Percentiles rank a stretch among this genome's conserved stretches.
Conservation (phyloP, 2,329 filamentous ascomycete species). For the Pseudofabraea citricarpa region DNA sequence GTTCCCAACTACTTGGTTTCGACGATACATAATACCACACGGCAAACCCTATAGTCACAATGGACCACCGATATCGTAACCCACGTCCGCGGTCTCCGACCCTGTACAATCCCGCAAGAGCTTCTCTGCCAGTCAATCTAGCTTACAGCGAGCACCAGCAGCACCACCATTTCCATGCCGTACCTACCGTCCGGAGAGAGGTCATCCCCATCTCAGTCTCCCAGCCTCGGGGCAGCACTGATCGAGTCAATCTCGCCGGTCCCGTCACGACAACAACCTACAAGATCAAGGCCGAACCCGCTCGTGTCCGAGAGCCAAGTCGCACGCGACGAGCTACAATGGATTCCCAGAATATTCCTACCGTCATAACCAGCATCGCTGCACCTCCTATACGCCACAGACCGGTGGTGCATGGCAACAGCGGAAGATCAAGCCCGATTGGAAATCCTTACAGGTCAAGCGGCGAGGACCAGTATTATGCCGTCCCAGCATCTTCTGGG, state of each 20-base stretch:
- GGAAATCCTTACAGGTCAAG: slow-evolving; percentile 48
- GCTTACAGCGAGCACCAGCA: slow-evolving; percentile 42
- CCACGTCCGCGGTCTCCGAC: slow-evolving; percentile 39
- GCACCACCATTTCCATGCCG: slow-evolving; percentile 48
- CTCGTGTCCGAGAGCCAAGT: slow-evolving; percentile 43
- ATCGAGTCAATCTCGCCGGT: slow-evolving; percentile 19
- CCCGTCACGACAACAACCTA: slow-evolving; percentile 50
- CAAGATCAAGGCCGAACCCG: slow-evolving; percentile 48
- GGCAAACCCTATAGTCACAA: slow-evolving; percentile 26
- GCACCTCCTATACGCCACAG: slow-evolving; percentile 37
- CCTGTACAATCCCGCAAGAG: slow-evolving; percentile 44
- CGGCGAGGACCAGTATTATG: slow-evolving; percentile 46
- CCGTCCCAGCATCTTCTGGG: slow-evolving; percentile 54
- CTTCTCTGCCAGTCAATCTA: slow-evolving; percentile 47
- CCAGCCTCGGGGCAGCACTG: slow-evolving; percentile 30
- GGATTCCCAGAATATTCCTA: slow-evolving; percentile 44
- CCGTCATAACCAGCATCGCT: slow-evolving; percentile 47
- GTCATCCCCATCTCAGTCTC: slow-evolving; percentile 26
- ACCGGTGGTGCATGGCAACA: slow-evolving; percentile 22
- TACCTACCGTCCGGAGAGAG: slow-evolving; percentile 37
- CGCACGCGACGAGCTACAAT: slow-evolving; percentile 43
- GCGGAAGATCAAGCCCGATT: slow-evolving; percentile 41
- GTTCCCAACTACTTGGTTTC: too few relatives aligned
- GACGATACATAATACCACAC: too few relatives aligned
- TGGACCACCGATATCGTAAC: slow-evolving; percentile 43